Base-by-base conservation (phyloP, 306 rosid genomes). In the Citrullus colocynthis region DNA sequence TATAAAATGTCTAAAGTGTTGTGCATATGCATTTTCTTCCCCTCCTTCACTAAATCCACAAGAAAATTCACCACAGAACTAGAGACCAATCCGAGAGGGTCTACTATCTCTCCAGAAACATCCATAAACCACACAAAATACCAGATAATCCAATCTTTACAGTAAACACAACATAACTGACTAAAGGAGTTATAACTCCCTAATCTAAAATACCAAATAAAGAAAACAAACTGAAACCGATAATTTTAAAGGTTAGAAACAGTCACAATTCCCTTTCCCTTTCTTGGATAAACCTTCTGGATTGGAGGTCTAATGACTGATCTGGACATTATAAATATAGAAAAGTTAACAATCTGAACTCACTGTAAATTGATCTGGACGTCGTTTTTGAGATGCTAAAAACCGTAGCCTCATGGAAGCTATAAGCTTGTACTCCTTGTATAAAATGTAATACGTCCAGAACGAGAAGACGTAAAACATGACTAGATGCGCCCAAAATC, bases 361-460 rank as follows among this genome's bases (percentile, higher is more conserved):
- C 74, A 94, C 98, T 48, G 96, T 80, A 79, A 81, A 94, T 73
- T 90, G 97, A 84, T 91, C 95, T 51, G 98, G 89, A 37, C 91
- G 98, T 41, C 96, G 97, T 44, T 67, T 82, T 84, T 88, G 86
- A 79, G 93, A 76, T 79, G 97, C 97, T 83, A 94, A 79, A 90
- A 86, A 94, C 30, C 81, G 82, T 82, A 91, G 85, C 86, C 98
- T 85, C 93, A 90, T 88, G 28, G 78, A 54, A 74, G 93, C 85
- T 79, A 94, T 21, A 75, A 45, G 80, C 88, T 57, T 84, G 85
- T 91, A 94, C 75, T 94, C 98, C 71, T 66, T 80, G 78, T 90
- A 91, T 61, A 94, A 89, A 80, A 86, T 83, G 74, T 83, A 91
- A 80, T 92, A 94, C 51, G 98, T 90, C 98, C 98, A 94, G 78